Base-by-base conservation (phyloP, 2,329 filamentous ascomycete genomes). In the Parastagonospora avenae region DNA sequence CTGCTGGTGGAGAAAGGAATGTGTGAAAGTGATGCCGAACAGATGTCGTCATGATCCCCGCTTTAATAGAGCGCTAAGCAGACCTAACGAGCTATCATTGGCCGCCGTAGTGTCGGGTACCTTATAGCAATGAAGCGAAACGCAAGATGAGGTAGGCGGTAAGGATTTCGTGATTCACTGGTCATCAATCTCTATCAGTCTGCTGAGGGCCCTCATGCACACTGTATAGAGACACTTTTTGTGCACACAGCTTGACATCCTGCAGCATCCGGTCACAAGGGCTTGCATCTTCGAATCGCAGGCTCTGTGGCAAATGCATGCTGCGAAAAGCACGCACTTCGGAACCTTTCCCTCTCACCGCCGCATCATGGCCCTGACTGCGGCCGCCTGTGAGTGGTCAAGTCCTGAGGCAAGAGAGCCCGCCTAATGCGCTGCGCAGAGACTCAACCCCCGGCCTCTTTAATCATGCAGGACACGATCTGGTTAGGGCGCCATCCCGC, bases 71-170 rank as follows among this genome's bases (percentile, higher is more conserved):
- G 40, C 52, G 52, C 60, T 42, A 37, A 55, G 42, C 38, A 9
- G 16, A 7, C 9, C 4, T 19, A 36, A 35, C 41, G 41, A 19
- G 37, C 45, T 46, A n/a, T 47, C 47, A 62, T 62, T 62, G 59
- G 59, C 40, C 29, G 50, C 55, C 55, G 42, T 30, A 30, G 33
- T n/a, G 40, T 38, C 46, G 46, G 48, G 58, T 59, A 50, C 56
- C 58, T 61, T 46, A 49, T 44, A 40, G 52, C 31, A 43, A 50
- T 43, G 45, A 46, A 50, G 37, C 28, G 53, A 19, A 37, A 51
- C 61, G 60, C 60, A 59, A 48, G 53, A 59, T 55, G 55, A 60
- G 53, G 55, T 57, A 55, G 50, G 55, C 56, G 55, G 60, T 61
- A 52, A 53, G 47, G 43, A 37, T 44, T 46, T 30, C 50, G 28